phyloP scores from a whole-genome alignment of 1,284 basidiomycete genomes.

The Thecaphora thlaspeos region DNA sequence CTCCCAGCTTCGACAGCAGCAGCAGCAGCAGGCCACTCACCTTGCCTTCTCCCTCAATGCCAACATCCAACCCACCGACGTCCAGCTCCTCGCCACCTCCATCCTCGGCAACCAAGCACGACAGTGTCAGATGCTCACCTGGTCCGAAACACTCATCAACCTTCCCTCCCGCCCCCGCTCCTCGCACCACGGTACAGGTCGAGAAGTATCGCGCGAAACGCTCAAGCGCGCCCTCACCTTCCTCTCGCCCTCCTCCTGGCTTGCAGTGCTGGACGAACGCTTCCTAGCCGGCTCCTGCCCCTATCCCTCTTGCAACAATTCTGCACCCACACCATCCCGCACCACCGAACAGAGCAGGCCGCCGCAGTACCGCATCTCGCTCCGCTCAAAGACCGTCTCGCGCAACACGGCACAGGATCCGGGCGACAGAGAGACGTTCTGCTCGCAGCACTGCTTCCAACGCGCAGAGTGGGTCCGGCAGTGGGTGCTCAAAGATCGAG shows the following conservation, averaged over 20 bases:
- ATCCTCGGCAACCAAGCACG: conserved; percentile 29
- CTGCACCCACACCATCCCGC: conserved; percentile 3
- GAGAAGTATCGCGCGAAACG: not conserved
- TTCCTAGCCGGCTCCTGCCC: conserved; percentile 15
- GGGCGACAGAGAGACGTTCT: conserved; percentile 8
- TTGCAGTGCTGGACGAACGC: conserved; percentile 25
- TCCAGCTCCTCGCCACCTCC: conserved; percentile 31
- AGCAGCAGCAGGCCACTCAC: not conserved
- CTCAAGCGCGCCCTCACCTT: conserved; percentile 16
- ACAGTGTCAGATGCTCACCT: conserved; percentile 14
- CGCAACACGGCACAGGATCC: not conserved
- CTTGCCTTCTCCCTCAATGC: not conserved
- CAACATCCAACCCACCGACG: conserved; percentile 30
- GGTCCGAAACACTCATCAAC: conserved; percentile 23
- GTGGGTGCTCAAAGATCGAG: conserved; percentile 17
- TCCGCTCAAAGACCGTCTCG: not conserved
- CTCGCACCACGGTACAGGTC: not conserved
- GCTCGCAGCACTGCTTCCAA: conserved; percentile 17
- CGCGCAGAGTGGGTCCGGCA: conserved; percentile 27
- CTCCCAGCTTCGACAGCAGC: not conserved
- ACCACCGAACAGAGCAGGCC: too few relatives aligned
- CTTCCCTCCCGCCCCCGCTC: not conserved
- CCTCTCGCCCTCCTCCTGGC: conserved; percentile 16
- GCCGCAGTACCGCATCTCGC: conserved; percentile 1
- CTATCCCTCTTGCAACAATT: conserved; percentile 13